These are phyloP conservation scores for Myxozyma monticola DNA, from an alignment of 805 yeast species.

Conservation along the genomic window DNA sequence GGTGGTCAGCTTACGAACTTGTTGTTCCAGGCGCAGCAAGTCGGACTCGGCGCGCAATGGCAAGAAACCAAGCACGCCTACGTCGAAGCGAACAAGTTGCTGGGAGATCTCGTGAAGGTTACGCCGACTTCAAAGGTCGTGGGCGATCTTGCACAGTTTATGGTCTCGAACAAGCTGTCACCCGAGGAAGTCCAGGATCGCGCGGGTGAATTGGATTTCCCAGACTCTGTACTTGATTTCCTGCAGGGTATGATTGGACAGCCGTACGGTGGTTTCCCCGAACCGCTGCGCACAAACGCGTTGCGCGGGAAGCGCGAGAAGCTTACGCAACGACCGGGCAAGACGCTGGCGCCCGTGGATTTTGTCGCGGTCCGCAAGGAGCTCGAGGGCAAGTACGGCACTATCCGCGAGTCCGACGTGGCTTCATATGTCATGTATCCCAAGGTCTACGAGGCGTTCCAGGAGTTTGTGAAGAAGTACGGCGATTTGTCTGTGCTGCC, in stretches of 20 bases:
- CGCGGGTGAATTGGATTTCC: slow-evolving; percentile 94
- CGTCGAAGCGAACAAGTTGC: slow-evolving; percentile 81
- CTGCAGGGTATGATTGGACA: slow-evolving; percentile 99
- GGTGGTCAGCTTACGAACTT: slow-evolving; percentile 99
- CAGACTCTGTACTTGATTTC: slow-evolving; percentile 96
- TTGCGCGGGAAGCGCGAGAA: slow-evolving; percentile 90
- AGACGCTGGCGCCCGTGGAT: slow-evolving; percentile 82
- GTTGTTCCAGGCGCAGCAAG: slow-evolving; percentile 98
- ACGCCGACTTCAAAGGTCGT: slow-evolving; percentile 99
- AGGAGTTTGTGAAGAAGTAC: slow-evolving; percentile 67
- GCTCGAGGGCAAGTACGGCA: slow-evolving; percentile 71
- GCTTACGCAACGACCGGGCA: slow-evolving; percentile 87
- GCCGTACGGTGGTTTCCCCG: slow-evolving; percentile 99
- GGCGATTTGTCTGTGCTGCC: slow-evolving; percentile 95
- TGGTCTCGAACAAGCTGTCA: slow-evolving; percentile 91
- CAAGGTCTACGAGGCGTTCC: slow-evolving; percentile 88
- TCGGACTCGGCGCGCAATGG: slow-evolving; percentile 98
- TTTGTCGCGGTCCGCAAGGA: slow-evolving; percentile 70
- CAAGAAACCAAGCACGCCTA: slow-evolving; percentile 92
- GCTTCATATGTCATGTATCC: slow-evolving; percentile 98
- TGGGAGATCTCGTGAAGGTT: slow-evolving; percentile 97
- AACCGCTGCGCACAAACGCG: slow-evolving; percentile 90
- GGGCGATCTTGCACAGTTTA: slow-evolving; percentile 99
- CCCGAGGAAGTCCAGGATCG: slow-evolving; percentile 82
- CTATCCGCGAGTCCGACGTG: slow-evolving; percentile 71